These are phyloP conservation scores for Talaromyces sp. DNA, from an alignment of 2,329 filamentous ascomycete genomes.

Conservation along the genomic window DNA sequence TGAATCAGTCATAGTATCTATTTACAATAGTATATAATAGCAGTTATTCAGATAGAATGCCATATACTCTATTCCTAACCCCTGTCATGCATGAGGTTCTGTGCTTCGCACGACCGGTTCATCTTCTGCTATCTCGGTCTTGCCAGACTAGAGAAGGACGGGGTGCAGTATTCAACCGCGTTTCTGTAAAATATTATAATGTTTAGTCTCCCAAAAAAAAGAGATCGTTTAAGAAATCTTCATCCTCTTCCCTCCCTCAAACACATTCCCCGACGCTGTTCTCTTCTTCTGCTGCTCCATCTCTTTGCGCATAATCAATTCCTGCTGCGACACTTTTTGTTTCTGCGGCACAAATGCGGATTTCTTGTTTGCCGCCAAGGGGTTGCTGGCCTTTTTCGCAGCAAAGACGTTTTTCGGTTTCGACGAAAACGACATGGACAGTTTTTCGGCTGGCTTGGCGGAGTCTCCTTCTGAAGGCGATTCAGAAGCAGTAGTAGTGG, in stretches of 20 bases:
- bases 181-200: neutral
- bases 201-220: neutral
- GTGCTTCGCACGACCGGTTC: neutral
- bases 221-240: slow-evolving; percentile 24
- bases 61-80: neutral
- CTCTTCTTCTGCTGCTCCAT: slow-evolving; percentile 51
- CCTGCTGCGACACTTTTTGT: slow-evolving; percentile 83
- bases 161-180: neutral
- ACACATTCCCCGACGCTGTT: slow-evolving; percentile 10
- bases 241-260: slow-evolving; percentile 30
- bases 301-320: slow-evolving; percentile 84
- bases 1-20: neutral
- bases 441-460: neutral
- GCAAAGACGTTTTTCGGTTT: slow-evolving; percentile 12
- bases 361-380: slow-evolving; percentile 61
- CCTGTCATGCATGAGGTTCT: neutral
- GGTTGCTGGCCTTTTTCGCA: slow-evolving; percentile 62
- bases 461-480: neutral
- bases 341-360: slow-evolving; percentile 54
- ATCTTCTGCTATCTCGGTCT: neutral
- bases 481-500: neutral
- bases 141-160: neutral
- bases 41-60: neutral
- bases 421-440: slow-evolving; percentile 4
- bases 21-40: neutral